phyloP scores from a whole-genome alignment of 1,284 basidiomycete species.

The Melanopsichium pennsylvanicum region DNA sequence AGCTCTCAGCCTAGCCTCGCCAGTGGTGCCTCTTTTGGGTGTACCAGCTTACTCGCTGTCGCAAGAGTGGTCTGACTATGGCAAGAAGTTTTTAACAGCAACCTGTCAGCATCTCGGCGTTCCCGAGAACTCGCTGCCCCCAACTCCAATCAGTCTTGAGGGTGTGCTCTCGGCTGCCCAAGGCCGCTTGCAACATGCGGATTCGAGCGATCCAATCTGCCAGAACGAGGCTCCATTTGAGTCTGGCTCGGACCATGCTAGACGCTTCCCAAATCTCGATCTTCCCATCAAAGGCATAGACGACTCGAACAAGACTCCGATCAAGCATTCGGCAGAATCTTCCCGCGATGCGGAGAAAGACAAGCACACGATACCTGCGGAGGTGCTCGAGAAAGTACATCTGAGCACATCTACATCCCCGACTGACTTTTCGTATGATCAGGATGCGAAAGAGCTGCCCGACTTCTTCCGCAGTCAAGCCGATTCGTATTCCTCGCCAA shows the following conservation, averaged over 20 bases:
- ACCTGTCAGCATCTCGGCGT: conserved; percentile 61
- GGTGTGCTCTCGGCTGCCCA: conserved; percentile 45
- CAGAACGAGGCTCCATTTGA: conserved; percentile 37
- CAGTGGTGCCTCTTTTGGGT: background rate
- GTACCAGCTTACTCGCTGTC: conserved; percentile 2
- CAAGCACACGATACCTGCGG: conserved; percentile 1
- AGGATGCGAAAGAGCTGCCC: conserved; percentile 47
- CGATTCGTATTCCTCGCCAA: background rate
- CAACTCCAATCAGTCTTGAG: conserved; percentile 46
- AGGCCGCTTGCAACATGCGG: conserved; percentile 27
- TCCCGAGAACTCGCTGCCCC: conserved; percentile 41
- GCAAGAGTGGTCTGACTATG: conserved; percentile 51
- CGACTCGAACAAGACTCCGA: conserved; percentile 1
- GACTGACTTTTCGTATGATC: conserved; percentile 38
- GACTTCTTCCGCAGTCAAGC: conserved; percentile 15
- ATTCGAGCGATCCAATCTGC: conserved; percentile 12
- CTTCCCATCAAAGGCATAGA: conserved; percentile 45
- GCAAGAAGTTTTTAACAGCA: conserved; percentile 54
- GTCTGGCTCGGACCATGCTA: conserved; percentile 29
- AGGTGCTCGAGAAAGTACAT: conserved; percentile 9
- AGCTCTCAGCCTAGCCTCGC: background rate
- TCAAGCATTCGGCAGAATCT: background rate
- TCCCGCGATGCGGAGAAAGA: background rate
- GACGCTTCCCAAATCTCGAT: conserved; percentile 36
- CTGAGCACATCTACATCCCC: conserved; percentile 10